These are phyloP conservation scores for Hyaloperonospora brassicae DNA, from an alignment of 352 stramenopile species.

Conservation along the genomic window DNA sequence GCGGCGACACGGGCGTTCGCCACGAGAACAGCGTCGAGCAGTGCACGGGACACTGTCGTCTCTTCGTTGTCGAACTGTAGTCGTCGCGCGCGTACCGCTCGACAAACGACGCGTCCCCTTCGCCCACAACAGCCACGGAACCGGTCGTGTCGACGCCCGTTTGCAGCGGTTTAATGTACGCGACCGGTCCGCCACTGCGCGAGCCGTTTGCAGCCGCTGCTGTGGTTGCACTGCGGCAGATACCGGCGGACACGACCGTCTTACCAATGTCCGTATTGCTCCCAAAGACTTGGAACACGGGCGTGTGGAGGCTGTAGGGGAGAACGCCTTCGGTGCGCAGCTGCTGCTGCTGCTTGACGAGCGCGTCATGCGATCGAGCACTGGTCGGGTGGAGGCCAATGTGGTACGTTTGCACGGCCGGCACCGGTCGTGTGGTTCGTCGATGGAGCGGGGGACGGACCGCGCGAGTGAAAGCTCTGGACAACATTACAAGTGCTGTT, in stretches of 20 bases:
- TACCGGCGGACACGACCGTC: constrained; percentile 90
- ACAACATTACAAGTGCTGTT: constrained; percentile 8
- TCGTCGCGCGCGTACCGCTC: constrained; percentile 27
- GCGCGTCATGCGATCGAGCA: constrained; percentile 15
- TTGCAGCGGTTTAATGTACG: constrained; percentile 96
- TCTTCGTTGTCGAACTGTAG: constrained; percentile 2
- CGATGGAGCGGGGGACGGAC: not conserved
- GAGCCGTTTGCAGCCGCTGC: constrained; percentile 1
- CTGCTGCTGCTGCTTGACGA: constrained; percentile 38
- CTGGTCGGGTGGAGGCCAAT: constrained; percentile 36
- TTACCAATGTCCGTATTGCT: constrained; percentile 98
- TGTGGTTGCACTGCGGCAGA: constrained; percentile 71
- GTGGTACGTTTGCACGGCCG: constrained; percentile 30
- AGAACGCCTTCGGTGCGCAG: constrained; percentile 49
- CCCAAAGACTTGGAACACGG: constrained; percentile 90
- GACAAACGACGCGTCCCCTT: constrained; percentile 86
- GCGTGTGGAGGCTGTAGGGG: constrained; percentile 47
- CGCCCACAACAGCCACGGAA: constrained; percentile 22
- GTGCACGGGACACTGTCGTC: constrained; percentile 22
- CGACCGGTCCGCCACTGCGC: constrained; percentile 25
- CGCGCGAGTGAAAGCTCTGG: constrained; percentile 12
- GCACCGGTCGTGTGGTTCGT: not conserved
- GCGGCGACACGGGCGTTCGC: constrained; percentile 91
- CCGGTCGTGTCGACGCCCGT: constrained; percentile 74
- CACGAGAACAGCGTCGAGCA: constrained; percentile 90